Evolutionary conservation across 1,139 yeast genomes (phyloP).

Genomic region (Diutina sp.): DNA sequence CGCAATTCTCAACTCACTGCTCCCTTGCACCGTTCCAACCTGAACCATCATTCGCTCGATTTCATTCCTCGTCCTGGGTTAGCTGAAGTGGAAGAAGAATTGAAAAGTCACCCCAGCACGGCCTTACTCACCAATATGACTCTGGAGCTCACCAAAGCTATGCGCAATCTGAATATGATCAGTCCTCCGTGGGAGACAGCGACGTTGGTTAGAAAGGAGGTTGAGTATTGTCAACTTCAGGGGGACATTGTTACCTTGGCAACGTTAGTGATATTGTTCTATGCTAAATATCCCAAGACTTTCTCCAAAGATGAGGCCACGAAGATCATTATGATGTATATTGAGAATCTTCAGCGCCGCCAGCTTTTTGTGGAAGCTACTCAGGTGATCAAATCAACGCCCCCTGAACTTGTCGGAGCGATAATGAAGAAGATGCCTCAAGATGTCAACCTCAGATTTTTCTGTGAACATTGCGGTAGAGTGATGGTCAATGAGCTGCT

Average conservation of each 20-base stretch:
- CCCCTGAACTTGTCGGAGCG: conserved; percentile 20
- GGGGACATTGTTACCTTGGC: conserved; percentile 36
- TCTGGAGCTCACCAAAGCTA: background rate
- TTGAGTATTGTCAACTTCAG: conserved; percentile 42
- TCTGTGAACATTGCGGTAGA: conserved; percentile 56
- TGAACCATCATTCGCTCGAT: background rate
- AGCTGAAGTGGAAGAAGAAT: background rate
- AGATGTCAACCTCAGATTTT: conserved; percentile 47
- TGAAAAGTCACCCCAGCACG: background rate
- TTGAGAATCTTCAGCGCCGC: conserved; percentile 41
- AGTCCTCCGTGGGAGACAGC: conserved; percentile 17
- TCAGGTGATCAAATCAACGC: conserved; percentile 38
- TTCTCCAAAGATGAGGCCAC: conserved; percentile 39
- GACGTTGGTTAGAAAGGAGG: conserved; percentile 25
- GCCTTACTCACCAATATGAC: background rate
- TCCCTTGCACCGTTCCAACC: background rate
- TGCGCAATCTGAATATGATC: background rate
- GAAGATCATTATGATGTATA: conserved; percentile 48
- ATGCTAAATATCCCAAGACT: background rate
- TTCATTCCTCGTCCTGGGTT: background rate
- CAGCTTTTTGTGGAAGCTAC: conserved; percentile 47
- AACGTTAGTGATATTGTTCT: background rate
- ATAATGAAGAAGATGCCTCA: conserved; percentile 26
- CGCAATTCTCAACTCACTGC: background rate
- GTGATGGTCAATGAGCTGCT: conserved; percentile 53